Evolutionary conservation across 139 green algal species (phyloP).

Genomic region (Coelastrella sp.): DNA sequence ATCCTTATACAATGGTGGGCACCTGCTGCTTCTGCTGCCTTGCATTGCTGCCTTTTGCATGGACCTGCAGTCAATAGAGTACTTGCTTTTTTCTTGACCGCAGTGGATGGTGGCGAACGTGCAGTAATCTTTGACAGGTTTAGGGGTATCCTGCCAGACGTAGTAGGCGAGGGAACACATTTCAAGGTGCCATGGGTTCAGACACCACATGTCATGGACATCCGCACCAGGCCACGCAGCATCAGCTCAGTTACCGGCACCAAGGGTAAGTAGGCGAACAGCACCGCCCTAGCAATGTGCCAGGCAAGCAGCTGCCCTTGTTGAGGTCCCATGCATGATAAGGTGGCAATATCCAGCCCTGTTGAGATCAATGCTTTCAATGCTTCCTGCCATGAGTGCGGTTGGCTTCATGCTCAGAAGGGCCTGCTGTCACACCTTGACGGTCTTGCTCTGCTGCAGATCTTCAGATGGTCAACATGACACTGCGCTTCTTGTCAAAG

Average conservation of each 20-base stretch:
- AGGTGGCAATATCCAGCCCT: too few relatives aligned
- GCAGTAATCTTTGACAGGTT: slow-evolving; percentile 99
- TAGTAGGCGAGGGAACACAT: slow-evolving; percentile 94
- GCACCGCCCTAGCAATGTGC: background rate
- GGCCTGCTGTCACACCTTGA: background rate
- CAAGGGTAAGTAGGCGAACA: slow-evolving; percentile 79
- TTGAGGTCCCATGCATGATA: too few relatives aligned
- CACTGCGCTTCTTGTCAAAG: slow-evolving; percentile 95
- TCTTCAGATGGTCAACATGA: slow-evolving; percentile 99
- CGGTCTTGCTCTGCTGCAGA: slow-evolving; percentile 71
- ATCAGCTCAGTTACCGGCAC: slow-evolving; percentile 99
- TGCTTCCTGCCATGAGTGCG: too few relatives aligned
- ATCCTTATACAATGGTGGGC: slow-evolving; percentile 87
- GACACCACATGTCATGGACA: slow-evolving; percentile 95
- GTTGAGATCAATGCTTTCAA: too few relatives aligned
- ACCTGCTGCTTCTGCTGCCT: background rate
- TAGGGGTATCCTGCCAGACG: slow-evolving; percentile 86
- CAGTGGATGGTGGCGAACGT: slow-evolving; percentile 97
- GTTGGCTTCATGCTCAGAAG: background rate
- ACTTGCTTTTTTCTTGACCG: background rate
- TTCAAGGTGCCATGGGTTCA: slow-evolving; percentile 93
- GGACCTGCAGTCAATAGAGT: background rate
- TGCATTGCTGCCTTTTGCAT: background rate
- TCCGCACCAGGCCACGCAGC: slow-evolving; percentile 92
- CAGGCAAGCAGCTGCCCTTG: too few relatives aligned